phyloP scores from a whole-genome alignment of 495 filamentous ascomycete genomes.

The Aspergillus funiculosus region DNA sequence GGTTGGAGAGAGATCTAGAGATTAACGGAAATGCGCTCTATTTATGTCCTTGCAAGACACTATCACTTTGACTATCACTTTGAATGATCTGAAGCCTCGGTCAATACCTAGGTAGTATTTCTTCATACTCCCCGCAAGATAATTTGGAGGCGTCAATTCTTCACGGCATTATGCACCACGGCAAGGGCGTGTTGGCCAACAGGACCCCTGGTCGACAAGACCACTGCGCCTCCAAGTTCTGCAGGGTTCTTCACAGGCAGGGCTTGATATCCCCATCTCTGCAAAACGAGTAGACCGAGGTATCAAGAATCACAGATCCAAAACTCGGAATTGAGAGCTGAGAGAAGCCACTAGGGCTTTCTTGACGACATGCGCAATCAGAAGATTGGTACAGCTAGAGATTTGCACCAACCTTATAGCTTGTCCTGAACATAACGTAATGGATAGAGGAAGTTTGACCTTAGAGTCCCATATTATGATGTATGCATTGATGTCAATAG shows the following conservation, averaged over 20 bases:
- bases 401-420: too few relatives aligned
- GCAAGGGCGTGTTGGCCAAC: not conserved
- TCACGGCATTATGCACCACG: not conserved
- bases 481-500: too few relatives aligned
- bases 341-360: too few relatives aligned
- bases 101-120: not conserved
- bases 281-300: not conserved
- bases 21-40: too few relatives aligned
- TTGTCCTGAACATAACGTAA: too few relatives aligned
- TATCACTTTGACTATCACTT: not conserved
- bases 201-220: conserved; percentile 1
- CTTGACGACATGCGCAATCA: too few relatives aligned
- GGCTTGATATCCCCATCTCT: not conserved
- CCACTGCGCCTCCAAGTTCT: not conserved
- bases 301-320: too few relatives aligned
- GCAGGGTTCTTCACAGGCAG: not conserved
- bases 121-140: conserved; percentile 3
- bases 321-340: too few relatives aligned
- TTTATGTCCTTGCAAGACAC: conserved; percentile 1
- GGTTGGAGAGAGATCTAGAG: too few relatives aligned
- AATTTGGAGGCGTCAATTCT: conserved; percentile 4
- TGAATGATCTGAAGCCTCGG: conserved; percentile 1
- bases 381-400: too few relatives aligned
- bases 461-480: too few relatives aligned
- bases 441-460: too few relatives aligned